Percentiles rank a stretch among this genome's conserved stretches.
These are phyloP conservation scores for Hygrophorus pudorinus DNA, from an alignment of 768 basidiomycete species.

Conservation along the genomic window DNA sequence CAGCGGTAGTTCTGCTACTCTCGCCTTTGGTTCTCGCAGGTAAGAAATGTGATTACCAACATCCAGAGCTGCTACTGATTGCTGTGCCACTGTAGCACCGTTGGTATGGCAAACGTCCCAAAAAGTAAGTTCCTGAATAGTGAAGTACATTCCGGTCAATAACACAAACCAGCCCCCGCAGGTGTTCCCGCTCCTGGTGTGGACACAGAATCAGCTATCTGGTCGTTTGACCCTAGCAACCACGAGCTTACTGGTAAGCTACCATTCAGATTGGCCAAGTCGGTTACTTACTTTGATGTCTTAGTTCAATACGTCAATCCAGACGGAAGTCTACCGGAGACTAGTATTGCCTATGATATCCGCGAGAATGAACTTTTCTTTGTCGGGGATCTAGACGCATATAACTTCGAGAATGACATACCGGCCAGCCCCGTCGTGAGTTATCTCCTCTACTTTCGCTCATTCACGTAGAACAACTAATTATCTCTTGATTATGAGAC, in stretches of 20 bases:
- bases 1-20: background rate
- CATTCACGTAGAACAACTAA: no score
- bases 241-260: slow-evolving; percentile 30
- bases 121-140: no score
- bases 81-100: slow-evolving; percentile 31
- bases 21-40: slow-evolving; percentile 1
- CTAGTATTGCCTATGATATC: slow-evolving; percentile 29
- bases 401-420: slow-evolving; percentile 23
- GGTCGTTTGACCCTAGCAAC: slow-evolving; percentile 29
- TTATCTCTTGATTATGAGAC: no score
- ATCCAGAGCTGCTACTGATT: background rate
- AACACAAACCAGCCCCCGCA: no score
- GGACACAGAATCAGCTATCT: slow-evolving; percentile 44
- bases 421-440: slow-evolving; percentile 27
- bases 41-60: background rate
- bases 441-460: slow-evolving; percentile 1
- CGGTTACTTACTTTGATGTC: background rate
- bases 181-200: no score
- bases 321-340: slow-evolving; percentile 27
- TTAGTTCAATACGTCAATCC: slow-evolving; percentile 38
- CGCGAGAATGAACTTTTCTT: slow-evolving; percentile 33
- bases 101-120: slow-evolving; percentile 16
- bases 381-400: slow-evolving; percentile 30
- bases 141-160: no score
- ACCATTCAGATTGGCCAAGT: background rate